Conservation (phyloP, 2,329 filamentous ascomycete species). For the Diaporthe sp. region DNA sequence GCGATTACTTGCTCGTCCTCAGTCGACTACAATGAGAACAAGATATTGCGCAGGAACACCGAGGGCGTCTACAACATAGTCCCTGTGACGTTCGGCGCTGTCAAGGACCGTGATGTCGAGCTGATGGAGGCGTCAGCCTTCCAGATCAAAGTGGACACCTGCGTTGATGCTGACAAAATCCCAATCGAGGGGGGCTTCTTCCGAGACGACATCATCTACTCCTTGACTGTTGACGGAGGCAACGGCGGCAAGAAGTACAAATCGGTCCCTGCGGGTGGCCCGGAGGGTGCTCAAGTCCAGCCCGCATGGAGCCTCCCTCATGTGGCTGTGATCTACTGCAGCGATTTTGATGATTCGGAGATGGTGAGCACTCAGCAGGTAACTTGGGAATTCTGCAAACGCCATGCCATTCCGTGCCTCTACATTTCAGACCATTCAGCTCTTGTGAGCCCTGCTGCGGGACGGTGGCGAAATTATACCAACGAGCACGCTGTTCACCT, state of each 20-base stretch:
- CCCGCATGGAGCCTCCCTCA: slow-evolving; percentile 64
- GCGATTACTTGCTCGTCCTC: slow-evolving; percentile 59
- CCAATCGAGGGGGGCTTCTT: slow-evolving; percentile 45
- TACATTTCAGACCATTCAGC: slow-evolving; percentile 62
- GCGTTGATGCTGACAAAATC: slow-evolving; percentile 56
- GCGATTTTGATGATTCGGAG: slow-evolving; percentile 57
- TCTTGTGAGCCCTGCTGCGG: slow-evolving; percentile 51
- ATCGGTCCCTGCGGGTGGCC: slow-evolving; percentile 53
- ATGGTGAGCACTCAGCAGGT: slow-evolving; percentile 56
- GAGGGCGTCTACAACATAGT: slow-evolving; percentile 66
- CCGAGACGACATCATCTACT: slow-evolving; percentile 51
- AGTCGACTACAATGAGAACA: slow-evolving; percentile 49
- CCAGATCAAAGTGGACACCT: slow-evolving; percentile 66
- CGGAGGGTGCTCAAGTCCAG: slow-evolving; percentile 53
- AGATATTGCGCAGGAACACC: slow-evolving; percentile 49
- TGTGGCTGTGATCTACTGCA: slow-evolving; percentile 64
- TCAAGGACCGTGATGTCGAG: slow-evolving; percentile 62
- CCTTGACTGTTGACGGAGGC: slow-evolving; percentile 58
- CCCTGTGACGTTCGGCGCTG: slow-evolving; percentile 63
- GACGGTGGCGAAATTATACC: slow-evolving; percentile 53
- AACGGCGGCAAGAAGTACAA: slow-evolving; percentile 54
- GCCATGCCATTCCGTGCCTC: slow-evolving; percentile 62
- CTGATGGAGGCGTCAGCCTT: slow-evolving; percentile 65
- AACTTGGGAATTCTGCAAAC: slow-evolving; percentile 62
- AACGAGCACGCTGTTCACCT: slow-evolving; percentile 62